Evolutionary conservation across 768 basidiomycete genomes (phyloP).

Genomic region (Suillus decipiens): DNA sequence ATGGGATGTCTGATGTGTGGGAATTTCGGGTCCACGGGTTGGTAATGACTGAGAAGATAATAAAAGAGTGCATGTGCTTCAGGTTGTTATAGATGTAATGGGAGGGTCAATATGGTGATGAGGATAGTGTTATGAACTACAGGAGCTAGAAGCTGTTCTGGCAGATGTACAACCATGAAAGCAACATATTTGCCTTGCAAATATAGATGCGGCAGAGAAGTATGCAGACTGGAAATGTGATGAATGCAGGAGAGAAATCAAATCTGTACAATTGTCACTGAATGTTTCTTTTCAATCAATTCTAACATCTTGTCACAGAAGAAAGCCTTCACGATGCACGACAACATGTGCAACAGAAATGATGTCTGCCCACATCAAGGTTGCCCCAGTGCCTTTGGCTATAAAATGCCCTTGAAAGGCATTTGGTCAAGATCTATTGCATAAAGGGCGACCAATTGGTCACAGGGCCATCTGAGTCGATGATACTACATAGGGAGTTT

Average conservation of each 20-base stretch:
- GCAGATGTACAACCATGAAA: slow-evolving; percentile 36
- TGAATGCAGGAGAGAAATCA: slow-evolving; percentile 80
- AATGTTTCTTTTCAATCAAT: neutral
- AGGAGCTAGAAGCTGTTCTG: slow-evolving; percentile 55
- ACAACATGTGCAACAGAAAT: slow-evolving; percentile 69
- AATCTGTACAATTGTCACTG: slow-evolving; percentile 58
- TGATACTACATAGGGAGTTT: slow-evolving; percentile 22
- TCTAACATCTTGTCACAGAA: slow-evolving; percentile 48
- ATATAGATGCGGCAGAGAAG: slow-evolving; percentile 68
- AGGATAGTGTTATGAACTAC: too few species aligned
- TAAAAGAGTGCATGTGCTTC: too few species aligned
- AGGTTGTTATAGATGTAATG: too few species aligned
- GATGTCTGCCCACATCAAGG: slow-evolving; percentile 60
- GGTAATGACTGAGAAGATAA: too few species aligned
- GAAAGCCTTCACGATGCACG: slow-evolving; percentile 72
- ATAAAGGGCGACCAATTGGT: slow-evolving; percentile 13
- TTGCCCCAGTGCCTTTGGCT: slow-evolving; percentile 74
- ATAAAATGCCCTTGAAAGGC: slow-evolving; percentile 81
- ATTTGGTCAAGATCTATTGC: slow-evolving; percentile 56
- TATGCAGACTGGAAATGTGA: slow-evolving; percentile 80
- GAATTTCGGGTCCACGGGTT: too few species aligned
- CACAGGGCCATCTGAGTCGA: slow-evolving; percentile 23
- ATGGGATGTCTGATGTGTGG: too few species aligned
- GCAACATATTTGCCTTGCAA: slow-evolving; percentile 43
- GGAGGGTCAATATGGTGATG: too few species aligned